Evolutionary conservation across 768 basidiomycete genomes (phyloP).

Genomic region (Leccinum ochraceum): DNA sequence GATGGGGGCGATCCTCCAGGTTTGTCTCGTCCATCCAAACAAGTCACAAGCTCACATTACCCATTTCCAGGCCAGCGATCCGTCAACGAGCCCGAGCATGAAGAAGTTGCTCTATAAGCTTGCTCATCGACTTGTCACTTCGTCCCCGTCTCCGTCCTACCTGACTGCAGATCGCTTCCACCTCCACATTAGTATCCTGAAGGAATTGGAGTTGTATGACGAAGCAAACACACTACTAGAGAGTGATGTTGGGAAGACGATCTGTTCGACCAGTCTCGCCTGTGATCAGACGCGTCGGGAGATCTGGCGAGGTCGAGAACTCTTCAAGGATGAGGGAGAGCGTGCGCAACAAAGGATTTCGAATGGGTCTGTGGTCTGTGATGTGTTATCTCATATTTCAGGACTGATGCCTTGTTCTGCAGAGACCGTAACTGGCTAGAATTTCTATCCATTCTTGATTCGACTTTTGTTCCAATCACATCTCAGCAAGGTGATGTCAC

Average conservation of each 20-base stretch:
- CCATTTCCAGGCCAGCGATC: conserved; percentile 66
- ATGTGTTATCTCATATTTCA: conserved; percentile 12
- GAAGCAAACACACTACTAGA: conserved; percentile 71
- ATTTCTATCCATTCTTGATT: conserved; percentile 73
- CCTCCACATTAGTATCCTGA: conserved; percentile 70
- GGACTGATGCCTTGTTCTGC: conserved; percentile 24
- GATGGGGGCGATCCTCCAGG: conserved; percentile 80
- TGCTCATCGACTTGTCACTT: conserved; percentile 70
- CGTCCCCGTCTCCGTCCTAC: conserved; percentile 63
- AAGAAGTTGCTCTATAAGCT: conserved; percentile 71
- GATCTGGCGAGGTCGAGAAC: conserved; percentile 59
- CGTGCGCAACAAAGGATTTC: conserved; percentile 58
- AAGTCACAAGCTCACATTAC: conserved; percentile 10
- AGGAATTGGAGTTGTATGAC: conserved; percentile 64
- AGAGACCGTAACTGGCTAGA: conserved; percentile 89
- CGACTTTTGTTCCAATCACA: conserved; percentile 50
- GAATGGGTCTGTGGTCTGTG: conserved; percentile 51
- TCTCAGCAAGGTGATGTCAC: conserved; percentile 27
- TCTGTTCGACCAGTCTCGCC: conserved; percentile 69
- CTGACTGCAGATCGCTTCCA: conserved; percentile 74
- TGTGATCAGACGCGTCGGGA: conserved; percentile 77
- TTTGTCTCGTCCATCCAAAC: conserved; percentile 27
- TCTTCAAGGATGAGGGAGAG: conserved; percentile 60
- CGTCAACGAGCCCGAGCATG: conserved; percentile 59
- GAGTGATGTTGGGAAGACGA: conserved; percentile 63